A percentile compares a stretch with the other conserved stretches of the same genome.
These are phyloP conservation scores for Emergomyces orientalis DNA, from an alignment of 2,329 filamentous ascomycete species.

Conservation along the genomic window DNA sequence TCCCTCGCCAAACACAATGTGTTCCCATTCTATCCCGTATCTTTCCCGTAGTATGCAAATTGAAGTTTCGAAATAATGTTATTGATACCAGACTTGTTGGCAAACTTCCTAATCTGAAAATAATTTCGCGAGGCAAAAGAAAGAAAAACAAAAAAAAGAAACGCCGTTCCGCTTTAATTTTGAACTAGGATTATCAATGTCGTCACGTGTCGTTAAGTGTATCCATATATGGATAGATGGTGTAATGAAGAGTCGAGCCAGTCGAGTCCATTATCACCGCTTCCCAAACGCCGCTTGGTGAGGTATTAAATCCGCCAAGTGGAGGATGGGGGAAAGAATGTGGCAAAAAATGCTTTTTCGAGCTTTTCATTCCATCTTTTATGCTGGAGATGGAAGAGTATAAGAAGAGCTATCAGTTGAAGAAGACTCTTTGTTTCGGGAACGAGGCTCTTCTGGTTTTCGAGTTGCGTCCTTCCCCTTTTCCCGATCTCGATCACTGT, in stretches of 20 bases:
- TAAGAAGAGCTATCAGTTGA: not conserved
- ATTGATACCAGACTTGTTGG: slow-evolving; percentile 3
- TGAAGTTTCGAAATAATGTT: slow-evolving; percentile 3
- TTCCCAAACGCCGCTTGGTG: slow-evolving; percentile 2
- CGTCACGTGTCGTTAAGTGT: slow-evolving; percentile 14
- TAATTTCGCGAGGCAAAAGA: not conserved
- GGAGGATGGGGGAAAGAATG: not conserved
- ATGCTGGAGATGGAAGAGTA: not conserved
- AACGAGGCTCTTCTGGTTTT: not conserved
- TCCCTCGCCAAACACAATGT: not conserved
- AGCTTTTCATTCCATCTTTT: not conserved
- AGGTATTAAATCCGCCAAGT: slow-evolving; percentile 1
- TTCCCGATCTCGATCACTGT: slow-evolving; percentile 7
- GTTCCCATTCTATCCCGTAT: slow-evolving; percentile 6
- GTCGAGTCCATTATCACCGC: slow-evolving; percentile 8
- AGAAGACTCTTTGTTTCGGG: slow-evolving; percentile 2
- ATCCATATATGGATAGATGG: not conserved
- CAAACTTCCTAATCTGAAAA: slow-evolving; percentile 3
- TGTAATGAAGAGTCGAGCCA: slow-evolving; percentile 10
- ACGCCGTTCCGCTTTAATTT: slow-evolving; percentile 14
- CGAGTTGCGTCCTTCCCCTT: slow-evolving; percentile 1
- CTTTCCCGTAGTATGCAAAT: slow-evolving; percentile 4
- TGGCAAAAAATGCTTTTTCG: not conserved
- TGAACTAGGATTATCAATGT: slow-evolving; percentile 3
- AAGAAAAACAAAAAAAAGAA: slow-evolving; percentile 3